Percentiles rank a stretch among this genome's conserved stretches.
phyloP scores from a whole-genome alignment of 495 filamentous ascomycete species.

The Tirmania nivea region DNA sequence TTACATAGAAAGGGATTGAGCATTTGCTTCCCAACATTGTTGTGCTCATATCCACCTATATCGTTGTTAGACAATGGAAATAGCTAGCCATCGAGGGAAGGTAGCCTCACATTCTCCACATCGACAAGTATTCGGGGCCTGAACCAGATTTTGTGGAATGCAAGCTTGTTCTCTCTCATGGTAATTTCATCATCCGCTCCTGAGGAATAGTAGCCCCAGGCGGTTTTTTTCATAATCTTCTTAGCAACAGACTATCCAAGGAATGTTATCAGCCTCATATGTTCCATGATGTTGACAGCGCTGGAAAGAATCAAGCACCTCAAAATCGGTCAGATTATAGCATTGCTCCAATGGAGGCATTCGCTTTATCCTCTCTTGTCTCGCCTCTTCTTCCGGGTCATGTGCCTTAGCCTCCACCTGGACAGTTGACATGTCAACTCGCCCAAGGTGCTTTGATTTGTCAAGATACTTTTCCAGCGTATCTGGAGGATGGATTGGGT shows the following conservation, averaged over 20 bases:
- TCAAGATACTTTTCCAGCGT: conserved; percentile 66
- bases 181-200: conserved; percentile 97
- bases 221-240: conserved; percentile 75
- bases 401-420: conserved; percentile 48
- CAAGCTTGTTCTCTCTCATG: conserved; percentile 85
- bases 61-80: neutral
- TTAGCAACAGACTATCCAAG: conserved; percentile 40
- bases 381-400: conserved; percentile 55
- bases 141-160: conserved; percentile 97
- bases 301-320: conserved; percentile 20
- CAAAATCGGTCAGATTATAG: conserved; percentile 90
- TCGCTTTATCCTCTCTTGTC: conserved; percentile 47
- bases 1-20: conserved; percentile 54
- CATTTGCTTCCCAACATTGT: conserved; percentile 78
- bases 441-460: conserved; percentile 61
- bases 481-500: conserved; percentile 59
- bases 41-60: conserved; percentile 49
- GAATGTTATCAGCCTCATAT: neutral
- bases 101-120: conserved; percentile 35
- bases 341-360: conserved; percentile 77
- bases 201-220: conserved; percentile 93
- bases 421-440: too few relatives aligned
- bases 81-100: neutral
- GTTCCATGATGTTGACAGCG: too few relatives aligned
- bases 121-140: conserved; percentile 66